phyloP scores from a whole-genome alignment of 257 asterid species.

The Ajuga chamaepitys region DNA sequence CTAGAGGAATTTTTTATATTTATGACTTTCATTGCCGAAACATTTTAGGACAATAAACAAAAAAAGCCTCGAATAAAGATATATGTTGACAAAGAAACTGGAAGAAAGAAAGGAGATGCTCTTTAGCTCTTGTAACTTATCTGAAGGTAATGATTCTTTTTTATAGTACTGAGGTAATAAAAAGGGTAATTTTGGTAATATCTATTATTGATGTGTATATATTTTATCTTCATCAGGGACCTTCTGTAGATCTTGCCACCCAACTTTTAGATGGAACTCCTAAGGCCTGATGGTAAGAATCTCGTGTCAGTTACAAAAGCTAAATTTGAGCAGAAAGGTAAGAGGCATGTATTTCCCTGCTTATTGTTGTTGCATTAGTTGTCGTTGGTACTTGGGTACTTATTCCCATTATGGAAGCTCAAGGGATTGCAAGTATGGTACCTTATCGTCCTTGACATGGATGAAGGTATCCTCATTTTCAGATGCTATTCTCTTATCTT shows the following conservation, averaged over 20 bases:
- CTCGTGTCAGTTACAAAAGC: constrained; percentile 80
- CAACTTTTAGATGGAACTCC: constrained; percentile 88
- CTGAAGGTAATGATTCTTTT: constrained; percentile 64
- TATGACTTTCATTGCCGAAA: constrained; percentile 16
- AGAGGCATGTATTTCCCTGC: neutral
- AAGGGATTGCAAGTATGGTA: neutral
- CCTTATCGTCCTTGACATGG: constrained; percentile 6
- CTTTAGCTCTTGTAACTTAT: constrained; percentile 79
- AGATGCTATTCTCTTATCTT: neutral
- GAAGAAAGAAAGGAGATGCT: constrained; percentile 89
- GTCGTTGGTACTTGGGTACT: constrained; percentile 4
- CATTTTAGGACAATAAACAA: constrained; percentile 80
- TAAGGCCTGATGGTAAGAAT: constrained; percentile 67
- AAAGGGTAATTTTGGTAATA: constrained; percentile 9
- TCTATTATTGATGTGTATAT: neutral
- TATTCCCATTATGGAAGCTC: neutral
- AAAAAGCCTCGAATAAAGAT: constrained; percentile 91
- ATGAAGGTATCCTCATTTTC: neutral
- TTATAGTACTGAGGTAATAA: neutral
- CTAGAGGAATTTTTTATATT: constrained; percentile 3
- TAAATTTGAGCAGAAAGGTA: constrained; percentile 93
- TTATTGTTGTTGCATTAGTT: constrained; percentile 12
- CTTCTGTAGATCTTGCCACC: constrained; percentile 85
- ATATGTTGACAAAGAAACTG: constrained; percentile 80
- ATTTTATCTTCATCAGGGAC: constrained; percentile 51